Evolutionary conservation across 176 grass and related monocot genomes (phyloP).

Genomic region (Oryza coarctata): DNA sequence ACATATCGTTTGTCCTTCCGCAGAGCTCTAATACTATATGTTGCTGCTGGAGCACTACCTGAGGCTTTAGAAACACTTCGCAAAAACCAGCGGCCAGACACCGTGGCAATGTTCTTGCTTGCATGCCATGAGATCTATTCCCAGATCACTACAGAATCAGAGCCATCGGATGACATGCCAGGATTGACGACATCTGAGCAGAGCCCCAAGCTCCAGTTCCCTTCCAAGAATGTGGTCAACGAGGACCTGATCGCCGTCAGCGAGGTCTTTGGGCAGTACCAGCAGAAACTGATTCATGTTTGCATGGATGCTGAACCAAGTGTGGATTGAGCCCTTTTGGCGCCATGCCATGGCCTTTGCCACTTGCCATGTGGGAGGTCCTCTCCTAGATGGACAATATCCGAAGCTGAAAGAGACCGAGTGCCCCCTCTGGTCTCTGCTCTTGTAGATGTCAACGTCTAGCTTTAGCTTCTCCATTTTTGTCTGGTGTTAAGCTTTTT

Average conservation of each 20-base stretch:
- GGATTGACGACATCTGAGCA: conserved; percentile 9
- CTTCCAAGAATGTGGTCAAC: conserved; percentile 64
- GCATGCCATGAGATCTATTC: conserved; percentile 91
- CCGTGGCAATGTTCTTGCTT: conserved; percentile 87
- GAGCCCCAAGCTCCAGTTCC: conserved; percentile 60
- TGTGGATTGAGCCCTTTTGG: conserved; percentile 40
- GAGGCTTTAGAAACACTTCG: conserved; percentile 86
- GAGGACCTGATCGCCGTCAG: conserved; percentile 70
- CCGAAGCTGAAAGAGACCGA: background rate
- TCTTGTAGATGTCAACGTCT: background rate
- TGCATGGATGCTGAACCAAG: conserved; percentile 75
- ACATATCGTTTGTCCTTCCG: conserved; percentile 24
- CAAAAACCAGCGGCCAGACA: conserved; percentile 73
- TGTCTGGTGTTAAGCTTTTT: conserved; percentile 13
- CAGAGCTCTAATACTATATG: conserved; percentile 87
- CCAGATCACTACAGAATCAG: conserved; percentile 38
- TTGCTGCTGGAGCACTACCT: conserved; percentile 80
- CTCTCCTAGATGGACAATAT: background rate
- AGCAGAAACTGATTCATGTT: conserved; percentile 83
- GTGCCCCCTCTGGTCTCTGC: background rate
- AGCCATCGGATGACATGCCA: conserved; percentile 15
- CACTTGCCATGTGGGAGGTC: background rate
- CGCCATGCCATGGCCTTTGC: background rate
- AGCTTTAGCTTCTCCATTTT: conserved; percentile 11
- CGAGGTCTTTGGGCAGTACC: conserved; percentile 93